phyloP scores from a whole-genome alignment of 148 eudicot genomes.

The Camellia lanceoleosa region DNA sequence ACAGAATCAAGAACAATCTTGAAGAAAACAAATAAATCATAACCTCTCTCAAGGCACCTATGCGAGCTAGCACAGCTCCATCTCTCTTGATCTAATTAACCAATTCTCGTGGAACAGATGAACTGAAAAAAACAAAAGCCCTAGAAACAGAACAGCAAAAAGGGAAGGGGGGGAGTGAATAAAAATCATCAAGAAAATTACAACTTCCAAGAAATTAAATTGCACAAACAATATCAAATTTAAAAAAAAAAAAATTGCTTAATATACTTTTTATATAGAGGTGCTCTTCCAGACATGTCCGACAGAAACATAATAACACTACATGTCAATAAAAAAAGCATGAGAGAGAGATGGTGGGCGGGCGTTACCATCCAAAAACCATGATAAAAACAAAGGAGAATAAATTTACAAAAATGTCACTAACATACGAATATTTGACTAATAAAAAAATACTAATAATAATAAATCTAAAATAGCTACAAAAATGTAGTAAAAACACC shows the following conservation, averaged over 20 bases:
- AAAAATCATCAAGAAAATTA: constrained; percentile 1
- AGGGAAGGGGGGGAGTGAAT: background rate
- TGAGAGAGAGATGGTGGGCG: background rate
- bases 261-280: constrained; percentile 81
- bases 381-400: background rate
- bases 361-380: background rate
- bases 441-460: background rate
- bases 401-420: background rate
- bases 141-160: constrained; percentile 34
- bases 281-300: constrained; percentile 89
- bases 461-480: background rate
- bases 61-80: constrained; percentile 60
- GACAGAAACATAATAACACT: constrained; percentile 76
- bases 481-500: background rate
- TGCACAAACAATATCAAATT: background rate
- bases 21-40: constrained; percentile 1
- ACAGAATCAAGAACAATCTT: constrained; percentile 11
- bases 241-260: background rate
- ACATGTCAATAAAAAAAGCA: constrained; percentile 36
- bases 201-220: constrained; percentile 6
- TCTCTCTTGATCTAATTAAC: constrained; percentile 72
- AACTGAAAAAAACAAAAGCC: constrained; percentile 93
- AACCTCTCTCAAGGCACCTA: constrained; percentile 92
- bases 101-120: constrained; percentile 66
- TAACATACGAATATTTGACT: background rate